phyloP scores from a whole-genome alignment of 2,329 filamentous ascomycete genomes.

The Paradendryphiella salina region DNA sequence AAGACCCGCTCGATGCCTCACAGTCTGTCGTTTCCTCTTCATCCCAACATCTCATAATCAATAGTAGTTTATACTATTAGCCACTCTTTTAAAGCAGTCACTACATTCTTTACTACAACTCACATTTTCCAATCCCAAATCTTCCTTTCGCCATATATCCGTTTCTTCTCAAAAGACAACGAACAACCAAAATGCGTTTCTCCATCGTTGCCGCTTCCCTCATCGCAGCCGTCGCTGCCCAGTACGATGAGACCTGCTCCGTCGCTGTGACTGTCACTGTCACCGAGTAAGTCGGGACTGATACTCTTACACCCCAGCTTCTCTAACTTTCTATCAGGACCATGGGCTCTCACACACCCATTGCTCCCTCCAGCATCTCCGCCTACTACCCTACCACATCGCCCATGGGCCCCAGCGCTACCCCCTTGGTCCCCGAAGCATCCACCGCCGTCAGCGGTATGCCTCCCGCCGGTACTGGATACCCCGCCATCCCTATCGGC shows the following conservation, averaged over 20 bases:
- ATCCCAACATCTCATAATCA: slow-evolving; percentile 22
- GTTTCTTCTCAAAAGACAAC: slow-evolving; percentile 4
- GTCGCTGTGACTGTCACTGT: slow-evolving; percentile 33
- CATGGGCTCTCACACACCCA: slow-evolving; percentile 25
- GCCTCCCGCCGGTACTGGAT: not conserved
- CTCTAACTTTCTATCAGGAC: slow-evolving; percentile 18
- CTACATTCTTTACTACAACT: slow-evolving; percentile 17
- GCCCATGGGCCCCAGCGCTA: slow-evolving; percentile 8
- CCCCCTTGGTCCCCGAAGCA: slow-evolving; percentile 10
- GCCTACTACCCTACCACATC: slow-evolving; percentile 36
- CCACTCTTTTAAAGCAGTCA: slow-evolving; percentile 33
- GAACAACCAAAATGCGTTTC: slow-evolving; percentile 37
- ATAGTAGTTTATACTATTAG: slow-evolving; percentile 36
- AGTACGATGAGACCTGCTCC: slow-evolving; percentile 32
- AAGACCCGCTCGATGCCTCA: slow-evolving; percentile 17
- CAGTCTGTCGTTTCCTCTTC: not conserved
- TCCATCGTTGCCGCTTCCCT: slow-evolving; percentile 34
- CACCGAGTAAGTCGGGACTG: slow-evolving; percentile 30
- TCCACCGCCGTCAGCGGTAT: not conserved
- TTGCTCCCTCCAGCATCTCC: slow-evolving; percentile 22
- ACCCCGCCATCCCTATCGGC: slow-evolving; percentile 3
- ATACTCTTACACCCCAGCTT: not conserved
- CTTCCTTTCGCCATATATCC: slow-evolving; percentile 15
- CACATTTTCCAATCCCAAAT: slow-evolving; percentile 5
- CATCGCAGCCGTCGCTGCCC: slow-evolving; percentile 31